Evolutionary conservation across 179 eudicot genomes (phyloP).

Genomic region (Silene coronaria): DNA sequence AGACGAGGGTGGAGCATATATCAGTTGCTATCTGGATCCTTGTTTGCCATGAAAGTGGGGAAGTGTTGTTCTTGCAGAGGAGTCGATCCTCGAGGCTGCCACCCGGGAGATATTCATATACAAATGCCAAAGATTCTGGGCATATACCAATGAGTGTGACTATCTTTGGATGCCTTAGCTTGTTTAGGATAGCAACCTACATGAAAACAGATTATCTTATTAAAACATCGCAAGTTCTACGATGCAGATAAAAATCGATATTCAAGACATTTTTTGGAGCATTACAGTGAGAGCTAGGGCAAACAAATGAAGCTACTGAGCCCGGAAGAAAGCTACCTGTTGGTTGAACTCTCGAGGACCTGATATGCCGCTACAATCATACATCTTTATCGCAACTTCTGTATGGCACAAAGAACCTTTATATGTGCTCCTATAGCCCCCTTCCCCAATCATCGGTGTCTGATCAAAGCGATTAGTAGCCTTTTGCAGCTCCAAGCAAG

Average conservation of each 20-base stretch:
- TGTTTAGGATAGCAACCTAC: constrained; percentile 72
- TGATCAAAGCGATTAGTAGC: constrained; percentile 57
- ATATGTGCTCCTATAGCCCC: constrained; percentile 62
- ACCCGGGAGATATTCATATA: constrained; percentile 71
- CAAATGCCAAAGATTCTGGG: constrained; percentile 50
- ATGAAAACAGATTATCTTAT: neutral
- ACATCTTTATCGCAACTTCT: constrained; percentile 69
- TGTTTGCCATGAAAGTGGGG: constrained; percentile 70
- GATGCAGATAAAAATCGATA: no score
- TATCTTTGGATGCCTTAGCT: constrained; percentile 72
- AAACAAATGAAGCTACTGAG: neutral
- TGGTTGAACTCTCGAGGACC: constrained; percentile 62
- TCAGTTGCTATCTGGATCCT: constrained; percentile 72
- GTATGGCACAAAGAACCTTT: constrained; percentile 56
- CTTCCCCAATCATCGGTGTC: constrained; percentile 61
- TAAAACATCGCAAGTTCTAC: no score
- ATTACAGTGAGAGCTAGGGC: neutral
- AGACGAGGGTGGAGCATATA: constrained; percentile 67
- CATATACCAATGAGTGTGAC: constrained; percentile 75
- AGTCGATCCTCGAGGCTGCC: constrained; percentile 94
- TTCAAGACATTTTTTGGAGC: no score
- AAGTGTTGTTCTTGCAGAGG: constrained; percentile 52
- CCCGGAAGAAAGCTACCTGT: constrained; percentile 43
- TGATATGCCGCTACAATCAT: constrained; percentile 46
- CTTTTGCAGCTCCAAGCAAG: constrained; percentile 48